Evolutionary conservation across 805 yeast species (phyloP).

Genomic region (Komagataella phaffii): DNA sequence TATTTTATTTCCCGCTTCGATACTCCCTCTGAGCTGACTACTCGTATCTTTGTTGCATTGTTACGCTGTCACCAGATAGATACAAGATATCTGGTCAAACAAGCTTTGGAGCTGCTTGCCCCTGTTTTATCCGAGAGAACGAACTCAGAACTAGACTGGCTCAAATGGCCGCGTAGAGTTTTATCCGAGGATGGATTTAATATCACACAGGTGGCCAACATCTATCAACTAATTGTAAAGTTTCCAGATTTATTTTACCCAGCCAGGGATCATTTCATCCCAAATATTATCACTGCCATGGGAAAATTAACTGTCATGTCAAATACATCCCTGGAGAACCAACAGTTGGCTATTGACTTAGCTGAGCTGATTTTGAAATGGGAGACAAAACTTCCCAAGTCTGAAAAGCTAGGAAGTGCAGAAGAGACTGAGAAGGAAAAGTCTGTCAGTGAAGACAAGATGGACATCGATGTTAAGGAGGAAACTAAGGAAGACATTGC

Average conservation of each 20-base stretch:
- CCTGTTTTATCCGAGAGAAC: slow-evolving; percentile 71
- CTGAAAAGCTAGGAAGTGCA: neutral
- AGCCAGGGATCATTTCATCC: slow-evolving; percentile 80
- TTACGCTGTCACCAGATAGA: slow-evolving; percentile 78
- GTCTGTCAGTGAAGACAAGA: slow-evolving; percentile 16
- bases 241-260: slow-evolving; percentile 76
- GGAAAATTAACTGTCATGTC: slow-evolving; percentile 74
- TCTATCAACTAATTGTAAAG: slow-evolving; percentile 78
- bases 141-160: slow-evolving; percentile 57
- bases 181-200: slow-evolving; percentile 82
- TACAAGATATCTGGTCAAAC: slow-evolving; percentile 69
- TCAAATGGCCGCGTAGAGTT: slow-evolving; percentile 90
- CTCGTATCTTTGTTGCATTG: slow-evolving; percentile 85
- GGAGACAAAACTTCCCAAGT: slow-evolving; percentile 32
- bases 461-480: slow-evolving; percentile 3
- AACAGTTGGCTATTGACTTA: slow-evolving; percentile 73
- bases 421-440: slow-evolving; percentile 8
- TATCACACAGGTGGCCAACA: slow-evolving; percentile 73
- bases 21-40: slow-evolving; percentile 77
- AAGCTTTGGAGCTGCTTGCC: slow-evolving; percentile 78
- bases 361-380: slow-evolving; percentile 78
- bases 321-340: slow-evolving; percentile 71
- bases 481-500: slow-evolving; percentile 12
- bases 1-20: slow-evolving; percentile 80
- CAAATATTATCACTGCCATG: slow-evolving; percentile 84